Evolutionary conservation across 495 filamentous ascomycete genomes (phyloP), one percentile per base, ranked within the genome.

Genomic region (Daldinia childiae): DNA sequence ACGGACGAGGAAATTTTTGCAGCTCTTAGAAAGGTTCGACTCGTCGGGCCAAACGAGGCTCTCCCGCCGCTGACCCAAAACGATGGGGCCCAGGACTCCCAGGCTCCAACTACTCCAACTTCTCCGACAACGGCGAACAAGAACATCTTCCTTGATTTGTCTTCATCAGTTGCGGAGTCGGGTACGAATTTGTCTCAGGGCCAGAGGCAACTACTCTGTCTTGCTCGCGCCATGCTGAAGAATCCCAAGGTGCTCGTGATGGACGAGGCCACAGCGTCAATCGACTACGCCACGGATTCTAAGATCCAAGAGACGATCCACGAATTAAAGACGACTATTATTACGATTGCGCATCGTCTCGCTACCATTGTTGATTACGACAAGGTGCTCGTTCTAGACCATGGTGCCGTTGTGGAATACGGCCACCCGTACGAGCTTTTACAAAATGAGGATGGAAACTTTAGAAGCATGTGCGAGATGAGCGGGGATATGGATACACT

Each of bases 251-350:
- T 99, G 17, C 83, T 99, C 4, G 90, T 99, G 77, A 98, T 99
- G 95, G 96, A 99, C 80, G 96, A 99, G 83, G 96, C 96, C 17
- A 99, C 96, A 6, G 96, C 95, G 0, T 97, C 93, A 1, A 98
- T 99, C 77, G 96, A 99, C 84, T 98, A 98, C 80, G 90, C 89
- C 36, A 99, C 95, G 15, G 96, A 99, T 75, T 82, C 89, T 66
- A 97, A 97, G 80, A 98, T 99, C 76, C 96, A 99, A 79, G 92
- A 92, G 62, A 98, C 96, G 0, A 91, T 99, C 64, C 90, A 93
- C 39, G 93, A 97, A 77, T 84, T 98, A 41, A 90, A 90, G 45
- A 94, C 90, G 80, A 99, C 96, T 11, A 97, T 96, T 77, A 94
- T 97, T 76, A 98, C 96, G 0, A 98, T 99, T 73, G 96, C 96